phyloP scores from a whole-genome alignment of 306 rosid species.

The Fagus sylvatica region DNA sequence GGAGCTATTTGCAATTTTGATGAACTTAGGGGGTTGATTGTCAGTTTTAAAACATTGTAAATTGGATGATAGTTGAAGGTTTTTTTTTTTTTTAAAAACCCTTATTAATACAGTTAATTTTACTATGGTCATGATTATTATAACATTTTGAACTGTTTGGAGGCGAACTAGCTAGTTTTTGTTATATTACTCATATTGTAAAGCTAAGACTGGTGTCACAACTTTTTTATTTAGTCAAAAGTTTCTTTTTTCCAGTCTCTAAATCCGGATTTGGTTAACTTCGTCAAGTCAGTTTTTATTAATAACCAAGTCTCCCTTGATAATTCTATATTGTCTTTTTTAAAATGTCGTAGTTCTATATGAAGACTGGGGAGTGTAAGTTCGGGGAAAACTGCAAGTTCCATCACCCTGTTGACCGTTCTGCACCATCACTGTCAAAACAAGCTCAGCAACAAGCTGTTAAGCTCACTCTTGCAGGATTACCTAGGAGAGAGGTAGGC shows the following conservation, averaged over 20 bases:
- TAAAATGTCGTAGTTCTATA: conserved; percentile 57
- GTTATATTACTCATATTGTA: background rate
- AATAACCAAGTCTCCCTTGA: background rate
- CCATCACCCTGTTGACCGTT: conserved; percentile 87
- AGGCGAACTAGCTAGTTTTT: background rate
- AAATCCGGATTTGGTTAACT: background rate
- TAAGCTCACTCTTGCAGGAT: conserved; percentile 87
- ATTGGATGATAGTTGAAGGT: too few species aligned
- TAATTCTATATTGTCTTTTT: background rate
- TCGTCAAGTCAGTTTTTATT: background rate
- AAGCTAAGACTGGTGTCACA: background rate
- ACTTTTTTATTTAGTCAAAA: background rate
- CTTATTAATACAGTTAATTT: background rate
- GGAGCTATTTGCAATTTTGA: too few species aligned
- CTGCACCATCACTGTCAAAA: conserved; percentile 53
- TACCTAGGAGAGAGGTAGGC: conserved; percentile 93
- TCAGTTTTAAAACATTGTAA: too few species aligned
- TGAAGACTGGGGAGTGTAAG: conserved; percentile 93
- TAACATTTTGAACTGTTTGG: background rate
- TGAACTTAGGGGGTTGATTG: too few species aligned
- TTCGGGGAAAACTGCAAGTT: conserved; percentile 84
- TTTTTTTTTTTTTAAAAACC: too few species aligned
- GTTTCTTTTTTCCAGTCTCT: conserved; percentile 2
- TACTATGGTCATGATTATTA: background rate
- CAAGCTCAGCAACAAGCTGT: conserved; percentile 46